Percentiles rank a stretch among this genome's conserved stretches.
Conservation (phyloP, 2,329 filamentous ascomycete genomes). For the Ceratocystis harringtonii region DNA sequence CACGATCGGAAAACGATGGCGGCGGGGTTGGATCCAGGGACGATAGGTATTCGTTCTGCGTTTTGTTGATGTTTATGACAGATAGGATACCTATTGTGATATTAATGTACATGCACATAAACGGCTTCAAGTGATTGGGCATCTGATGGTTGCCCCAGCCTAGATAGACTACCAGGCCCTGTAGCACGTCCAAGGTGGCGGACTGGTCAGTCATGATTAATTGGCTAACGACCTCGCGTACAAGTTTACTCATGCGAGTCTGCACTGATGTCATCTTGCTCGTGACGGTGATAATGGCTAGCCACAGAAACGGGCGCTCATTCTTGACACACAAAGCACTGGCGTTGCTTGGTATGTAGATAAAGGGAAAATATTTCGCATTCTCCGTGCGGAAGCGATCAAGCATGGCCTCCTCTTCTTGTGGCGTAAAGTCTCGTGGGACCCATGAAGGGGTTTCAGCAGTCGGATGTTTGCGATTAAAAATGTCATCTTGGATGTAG, state of each 20-base stretch:
- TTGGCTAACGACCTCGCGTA: conserved; percentile 21
- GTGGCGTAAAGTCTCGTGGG: conserved; percentile 1
- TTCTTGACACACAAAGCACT: conserved; percentile 21
- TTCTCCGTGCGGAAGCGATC: conserved; percentile 20
- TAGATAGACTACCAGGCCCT: conserved; percentile 22
- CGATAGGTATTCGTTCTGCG: conserved; percentile 9
- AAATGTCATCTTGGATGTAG: conserved; percentile 3
- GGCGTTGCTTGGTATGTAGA: conserved; percentile 19
- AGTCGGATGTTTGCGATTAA: background rate
- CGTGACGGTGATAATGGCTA: conserved; percentile 26
- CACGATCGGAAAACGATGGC: conserved; percentile 13
- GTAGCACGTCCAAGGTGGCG: conserved; percentile 22
- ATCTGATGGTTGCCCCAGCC: conserved; percentile 21
- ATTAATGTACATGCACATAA: conserved; percentile 12
- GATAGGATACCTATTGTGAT: conserved; percentile 13
- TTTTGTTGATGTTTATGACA: conserved; percentile 13
- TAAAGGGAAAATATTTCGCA: conserved; percentile 22
- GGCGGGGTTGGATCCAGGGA: background rate
- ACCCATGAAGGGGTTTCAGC: conserved; percentile 10
- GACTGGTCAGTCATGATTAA: conserved; percentile 21
- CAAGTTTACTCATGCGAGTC: conserved; percentile 19
- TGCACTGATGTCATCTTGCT: conserved; percentile 20
- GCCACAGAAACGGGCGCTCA: conserved; percentile 27
- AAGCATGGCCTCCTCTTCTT: conserved; percentile 11
- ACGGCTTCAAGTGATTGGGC: conserved; percentile 4